Percentiles rank a stretch among this genome's conserved stretches.
Conservation (phyloP, 1,139 yeast genomes). For the Geotrichum reessii region DNA sequence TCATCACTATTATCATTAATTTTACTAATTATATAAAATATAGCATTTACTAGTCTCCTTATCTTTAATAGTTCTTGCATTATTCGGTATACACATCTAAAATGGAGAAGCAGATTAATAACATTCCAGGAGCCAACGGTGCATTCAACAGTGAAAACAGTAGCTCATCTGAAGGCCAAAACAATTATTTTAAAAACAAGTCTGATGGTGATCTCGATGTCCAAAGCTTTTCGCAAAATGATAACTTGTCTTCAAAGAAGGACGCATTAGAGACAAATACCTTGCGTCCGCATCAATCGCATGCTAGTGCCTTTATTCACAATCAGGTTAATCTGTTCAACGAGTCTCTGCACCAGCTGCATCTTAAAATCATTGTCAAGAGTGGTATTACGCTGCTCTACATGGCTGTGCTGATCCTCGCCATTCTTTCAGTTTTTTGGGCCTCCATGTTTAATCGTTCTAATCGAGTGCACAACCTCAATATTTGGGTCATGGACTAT, state of each 20-base stretch:
- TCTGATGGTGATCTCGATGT: background rate
- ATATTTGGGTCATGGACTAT: slow-evolving; percentile 45
- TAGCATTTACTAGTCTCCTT: too few relatives aligned
- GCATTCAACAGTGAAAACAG: background rate
- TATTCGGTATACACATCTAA: background rate
- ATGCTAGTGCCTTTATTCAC: slow-evolving; percentile 1
- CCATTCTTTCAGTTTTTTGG: slow-evolving; percentile 53
- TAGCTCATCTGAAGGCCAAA: background rate
- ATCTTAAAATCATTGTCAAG: background rate
- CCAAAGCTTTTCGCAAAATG: background rate
- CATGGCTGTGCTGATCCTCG: slow-evolving; percentile 19
- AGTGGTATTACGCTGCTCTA: slow-evolving; percentile 3
- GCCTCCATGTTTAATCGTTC: slow-evolving; percentile 48
- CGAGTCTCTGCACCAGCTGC: slow-evolving; percentile 2
- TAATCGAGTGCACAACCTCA: slow-evolving; percentile 39
- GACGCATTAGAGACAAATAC: background rate
- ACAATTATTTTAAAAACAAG: background rate
- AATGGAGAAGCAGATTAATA: background rate
- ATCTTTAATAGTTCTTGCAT: too few relatives aligned
- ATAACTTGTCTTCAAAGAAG: background rate
- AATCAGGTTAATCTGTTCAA: slow-evolving; percentile 8
- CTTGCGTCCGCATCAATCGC: slow-evolving; percentile 1
- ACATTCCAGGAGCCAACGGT: background rate
- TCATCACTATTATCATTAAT: too few relatives aligned
- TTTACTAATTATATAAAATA: too few relatives aligned